Evolutionary conservation across 2,329 filamentous ascomycete genomes (phyloP), one percentile per base, ranked within the genome.

Genomic region (Proliferodiscus dingleyae): DNA sequence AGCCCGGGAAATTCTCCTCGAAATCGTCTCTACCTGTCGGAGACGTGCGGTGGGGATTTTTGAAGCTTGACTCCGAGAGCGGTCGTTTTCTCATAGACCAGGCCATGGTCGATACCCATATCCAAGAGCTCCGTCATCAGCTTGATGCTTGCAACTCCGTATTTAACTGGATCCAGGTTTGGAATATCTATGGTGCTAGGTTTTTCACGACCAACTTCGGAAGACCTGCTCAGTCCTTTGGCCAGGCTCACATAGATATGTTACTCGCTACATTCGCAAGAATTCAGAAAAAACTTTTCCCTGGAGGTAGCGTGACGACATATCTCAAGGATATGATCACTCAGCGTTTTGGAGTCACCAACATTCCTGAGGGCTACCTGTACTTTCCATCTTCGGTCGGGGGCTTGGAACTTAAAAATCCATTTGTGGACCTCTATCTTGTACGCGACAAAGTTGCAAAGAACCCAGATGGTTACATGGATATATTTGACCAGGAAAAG

Each of bases 181-280:
- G 77, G 70, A 81, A 81, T 55, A 72, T 68, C 30, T 81, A 80
- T 56, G 71, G 74, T 23, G 69, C 67, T 6, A 68, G 71, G 1
- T 81, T 81, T 61, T 80, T 81, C 57, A 65, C 66, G 41, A 74
- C 72, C 51, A 80, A 80, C 54, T 80, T 81, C 49, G 77, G 72
- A 6, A 71, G 71, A 42, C 71, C 76, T 3, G 72, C 75, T 10
- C 68, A 73, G 45, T 77, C 73, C 50, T 77, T 78, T 48, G 75
- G 75, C 0, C 69, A 70, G 15, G 62, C 67, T 30, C 78, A 81
- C 55, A 70, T 80, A 43, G 72, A 80, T 51, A 72, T 71, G 64
- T 72, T 77, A 44, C 66, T 80, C 41, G 60, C 64, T 2, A 75
- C 74, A 0, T 68, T 79, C 40, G 66, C 67, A 30, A 67, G 69